Conservation (phyloP, 2,329 filamentous ascomycete genomes). For the Tolypocladium amazonense region DNA sequence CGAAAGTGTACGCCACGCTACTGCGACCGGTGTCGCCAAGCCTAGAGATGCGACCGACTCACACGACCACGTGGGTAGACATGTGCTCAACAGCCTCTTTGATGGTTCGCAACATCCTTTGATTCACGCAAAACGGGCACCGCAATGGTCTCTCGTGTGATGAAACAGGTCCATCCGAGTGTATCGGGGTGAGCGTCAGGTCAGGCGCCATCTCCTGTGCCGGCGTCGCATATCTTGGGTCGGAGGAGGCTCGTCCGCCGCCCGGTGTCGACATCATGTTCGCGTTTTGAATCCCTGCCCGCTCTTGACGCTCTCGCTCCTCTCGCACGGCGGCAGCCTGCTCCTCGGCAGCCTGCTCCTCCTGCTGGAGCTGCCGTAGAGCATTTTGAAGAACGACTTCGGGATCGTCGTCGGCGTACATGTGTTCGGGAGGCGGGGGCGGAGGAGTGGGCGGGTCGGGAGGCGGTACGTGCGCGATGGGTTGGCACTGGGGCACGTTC, state of each 20-base stretch:
- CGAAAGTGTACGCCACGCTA: not conserved
- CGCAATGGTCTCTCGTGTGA: conserved; percentile 38
- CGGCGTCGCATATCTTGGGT: conserved; percentile 22
- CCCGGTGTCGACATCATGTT: conserved; percentile 21
- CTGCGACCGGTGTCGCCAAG: not conserved
- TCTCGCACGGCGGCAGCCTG: conserved; percentile 43
- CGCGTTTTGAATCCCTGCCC: conserved; percentile 17
- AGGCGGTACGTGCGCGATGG: conserved; percentile 8
- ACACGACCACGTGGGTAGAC: conserved; percentile 50
- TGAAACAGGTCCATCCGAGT: conserved; percentile 35
- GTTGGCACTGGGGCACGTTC: conserved; percentile 10
- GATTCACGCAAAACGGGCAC: conserved; percentile 52
- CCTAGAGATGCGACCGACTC: conserved; percentile 1
- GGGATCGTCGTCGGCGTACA: conserved; percentile 42
- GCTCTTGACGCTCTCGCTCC: conserved; percentile 38
- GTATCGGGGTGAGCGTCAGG: conserved; percentile 44
- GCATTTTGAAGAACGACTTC: conserved; percentile 50
- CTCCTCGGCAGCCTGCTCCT: conserved; percentile 48
- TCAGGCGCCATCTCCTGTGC: conserved; percentile 26
- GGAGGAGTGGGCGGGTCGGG: conserved; percentile 13
- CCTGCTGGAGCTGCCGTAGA: conserved; percentile 45
- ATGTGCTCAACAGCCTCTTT: conserved; percentile 54
- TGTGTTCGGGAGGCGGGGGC: conserved; percentile 22
- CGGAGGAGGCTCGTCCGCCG: conserved; percentile 15
- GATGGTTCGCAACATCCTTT: conserved; percentile 48